These are phyloP conservation scores for Lentinula lateritia DNA, from an alignment of 768 basidiomycete genomes.

Conservation along the genomic window DNA sequence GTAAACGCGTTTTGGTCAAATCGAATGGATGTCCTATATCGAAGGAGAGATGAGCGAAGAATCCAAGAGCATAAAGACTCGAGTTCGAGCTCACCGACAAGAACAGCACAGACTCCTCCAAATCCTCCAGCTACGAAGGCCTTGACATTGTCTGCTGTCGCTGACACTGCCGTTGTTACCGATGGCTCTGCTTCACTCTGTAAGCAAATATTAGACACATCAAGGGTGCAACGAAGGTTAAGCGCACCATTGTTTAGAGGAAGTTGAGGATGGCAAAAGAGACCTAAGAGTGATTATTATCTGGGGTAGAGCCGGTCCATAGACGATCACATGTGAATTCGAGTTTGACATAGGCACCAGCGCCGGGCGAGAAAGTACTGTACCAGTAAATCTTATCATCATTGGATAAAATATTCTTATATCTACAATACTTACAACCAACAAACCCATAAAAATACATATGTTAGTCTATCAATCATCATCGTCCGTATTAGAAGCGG, in stretches of 20 bases:
- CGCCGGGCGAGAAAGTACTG: too few relatives aligned
- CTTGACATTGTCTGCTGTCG: constrained; percentile 53
- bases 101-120: constrained; percentile 81
- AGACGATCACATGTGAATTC: neutral
- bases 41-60: neutral
- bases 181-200: constrained; percentile 25
- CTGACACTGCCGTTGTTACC: constrained; percentile 8
- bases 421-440: too few relatives aligned
- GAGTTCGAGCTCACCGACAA: constrained; percentile 65
- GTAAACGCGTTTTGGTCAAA: constrained; percentile 91
- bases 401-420: too few relatives aligned
- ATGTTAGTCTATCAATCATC: constrained; percentile 13
- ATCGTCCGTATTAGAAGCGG: constrained; percentile 56
- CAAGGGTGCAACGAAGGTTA: neutral
- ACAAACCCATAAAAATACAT: neutral
- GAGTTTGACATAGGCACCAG: neutral
- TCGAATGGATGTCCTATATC: constrained; percentile 91
- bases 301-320: neutral
- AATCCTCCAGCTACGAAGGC: constrained; percentile 92
- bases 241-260: neutral
- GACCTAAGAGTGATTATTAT: neutral
- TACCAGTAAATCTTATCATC: too few relatives aligned
- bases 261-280: neutral
- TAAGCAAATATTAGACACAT: neutral
- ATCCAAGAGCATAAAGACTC: neutral